Evolutionary conservation across 2,329 filamentous ascomycete species (phyloP).

Genomic region (Fusarium sp.): DNA sequence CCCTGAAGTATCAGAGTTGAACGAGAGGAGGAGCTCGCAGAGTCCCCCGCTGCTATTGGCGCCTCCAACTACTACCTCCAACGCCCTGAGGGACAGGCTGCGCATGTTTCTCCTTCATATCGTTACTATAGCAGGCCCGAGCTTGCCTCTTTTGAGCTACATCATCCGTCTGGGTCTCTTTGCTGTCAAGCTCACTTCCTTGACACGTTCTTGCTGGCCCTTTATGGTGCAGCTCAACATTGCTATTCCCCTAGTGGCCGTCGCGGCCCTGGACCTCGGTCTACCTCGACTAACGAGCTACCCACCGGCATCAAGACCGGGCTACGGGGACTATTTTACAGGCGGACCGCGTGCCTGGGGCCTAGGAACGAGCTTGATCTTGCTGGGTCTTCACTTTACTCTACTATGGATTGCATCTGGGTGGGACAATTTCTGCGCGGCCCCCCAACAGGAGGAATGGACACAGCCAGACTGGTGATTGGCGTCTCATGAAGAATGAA

Average conservation of each 20-base stretch:
- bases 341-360: conserved; percentile 40
- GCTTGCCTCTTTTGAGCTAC: conserved; percentile 47
- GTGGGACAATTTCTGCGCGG: conserved; percentile 49
- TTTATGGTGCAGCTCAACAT: conserved; percentile 73
- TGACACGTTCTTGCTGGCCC: conserved; percentile 77
- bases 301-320: conserved; percentile 12
- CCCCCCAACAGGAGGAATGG: conserved; percentile 43
- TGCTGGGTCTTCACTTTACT: conserved; percentile 48
- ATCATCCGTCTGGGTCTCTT: conserved; percentile 70
- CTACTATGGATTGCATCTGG: conserved; percentile 49
- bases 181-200: conserved; percentile 71
- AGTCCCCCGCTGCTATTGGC: conserved; percentile 61
- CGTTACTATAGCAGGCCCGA: conserved; percentile 37
- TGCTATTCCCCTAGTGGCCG: conserved; percentile 72
- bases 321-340: conserved; percentile 26
- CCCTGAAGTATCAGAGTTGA: conserved; percentile 24
- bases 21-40: conserved; percentile 25
- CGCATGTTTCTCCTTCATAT: conserved; percentile 49
- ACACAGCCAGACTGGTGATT: conserved; percentile 44
- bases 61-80: conserved; percentile 54
- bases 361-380: conserved; percentile 44
- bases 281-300: conserved; percentile 44
- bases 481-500: background rate
- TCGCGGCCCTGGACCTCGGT: conserved; percentile 75
- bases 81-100: conserved; percentile 47